Percentiles rank a stretch among this genome's conserved stretches.
phyloP scores from a whole-genome alignment of 306 rosid genomes.

The Hippophae rhamnoides region DNA sequence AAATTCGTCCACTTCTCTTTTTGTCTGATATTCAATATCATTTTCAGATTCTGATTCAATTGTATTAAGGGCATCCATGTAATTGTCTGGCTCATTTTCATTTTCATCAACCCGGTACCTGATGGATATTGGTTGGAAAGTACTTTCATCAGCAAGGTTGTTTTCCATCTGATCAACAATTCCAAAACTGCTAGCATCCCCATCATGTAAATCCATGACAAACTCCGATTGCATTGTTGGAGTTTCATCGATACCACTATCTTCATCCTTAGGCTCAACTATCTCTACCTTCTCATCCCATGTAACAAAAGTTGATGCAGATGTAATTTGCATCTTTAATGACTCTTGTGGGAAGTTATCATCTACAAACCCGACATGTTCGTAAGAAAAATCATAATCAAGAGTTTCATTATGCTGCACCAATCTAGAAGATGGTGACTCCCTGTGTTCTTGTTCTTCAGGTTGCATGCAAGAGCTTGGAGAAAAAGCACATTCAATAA shows the following conservation, averaged over 20 bases:
- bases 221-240: constrained; percentile 16
- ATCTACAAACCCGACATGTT: constrained; percentile 24
- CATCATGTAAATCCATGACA: constrained; percentile 26
- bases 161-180: constrained; percentile 31
- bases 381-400: constrained; percentile 34
- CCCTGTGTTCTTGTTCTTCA: constrained; percentile 37
- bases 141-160: constrained; percentile 31
- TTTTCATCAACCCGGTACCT: constrained; percentile 42
- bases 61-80: constrained; percentile 85
- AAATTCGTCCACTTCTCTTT: constrained; percentile 41
- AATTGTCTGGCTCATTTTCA: constrained; percentile 75
- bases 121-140: constrained; percentile 24
- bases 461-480: constrained; percentile 41
- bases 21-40: constrained; percentile 67
- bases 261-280: constrained; percentile 42
- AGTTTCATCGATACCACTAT: constrained; percentile 31
- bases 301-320: constrained; percentile 59
- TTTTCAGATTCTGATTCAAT: constrained; percentile 82
- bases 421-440: constrained; percentile 38
- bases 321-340: constrained; percentile 46
- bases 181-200: constrained; percentile 24
- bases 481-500: constrained; percentile 58
- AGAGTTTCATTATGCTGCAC: constrained; percentile 30
- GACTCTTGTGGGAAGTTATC: constrained; percentile 43
- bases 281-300: constrained; percentile 95